Conservation (phyloP, 2,329 filamentous ascomycete genomes). For the Davidsoniella neocaledoniae region DNA sequence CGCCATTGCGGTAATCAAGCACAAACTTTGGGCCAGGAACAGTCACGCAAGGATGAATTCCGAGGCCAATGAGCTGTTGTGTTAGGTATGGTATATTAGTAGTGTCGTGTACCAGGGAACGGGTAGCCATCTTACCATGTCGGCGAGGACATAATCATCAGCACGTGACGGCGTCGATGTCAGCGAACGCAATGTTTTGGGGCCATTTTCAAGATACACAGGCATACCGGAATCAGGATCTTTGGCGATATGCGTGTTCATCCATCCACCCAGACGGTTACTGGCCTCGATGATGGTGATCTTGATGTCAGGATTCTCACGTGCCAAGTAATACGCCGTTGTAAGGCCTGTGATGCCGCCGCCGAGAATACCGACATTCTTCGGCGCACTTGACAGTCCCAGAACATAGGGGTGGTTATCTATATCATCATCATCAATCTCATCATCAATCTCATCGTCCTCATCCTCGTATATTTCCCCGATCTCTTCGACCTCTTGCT, state of each 20-base stretch:
- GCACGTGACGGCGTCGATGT: conserved; percentile 24
- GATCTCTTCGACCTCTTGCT: background rate
- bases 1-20: background rate
- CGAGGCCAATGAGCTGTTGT: conserved; percentile 7
- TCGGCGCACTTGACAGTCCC: conserved; percentile 11
- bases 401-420: background rate
- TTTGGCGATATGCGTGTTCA: conserved; percentile 47
- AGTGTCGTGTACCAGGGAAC: background rate
- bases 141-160: conserved; percentile 50
- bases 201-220: conserved; percentile 31
- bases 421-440: background rate
- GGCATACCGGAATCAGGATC: conserved; percentile 16
- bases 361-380: conserved; percentile 51
- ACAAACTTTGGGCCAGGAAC: conserved; percentile 10
- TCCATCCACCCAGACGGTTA: conserved; percentile 64
- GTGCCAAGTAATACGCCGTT: conserved; percentile 59
- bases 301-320: conserved; percentile 19
- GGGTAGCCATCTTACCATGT: conserved; percentile 39
- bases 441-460: background rate
- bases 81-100: background rate
- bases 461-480: background rate
- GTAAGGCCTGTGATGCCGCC: conserved; percentile 72
- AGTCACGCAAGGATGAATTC: conserved; percentile 9
- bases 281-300: conserved; percentile 30
- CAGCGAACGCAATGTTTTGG: conserved; percentile 53